Base-by-base conservation (phyloP, 768 basidiomycete genomes). In the Myochromella boudieri region DNA sequence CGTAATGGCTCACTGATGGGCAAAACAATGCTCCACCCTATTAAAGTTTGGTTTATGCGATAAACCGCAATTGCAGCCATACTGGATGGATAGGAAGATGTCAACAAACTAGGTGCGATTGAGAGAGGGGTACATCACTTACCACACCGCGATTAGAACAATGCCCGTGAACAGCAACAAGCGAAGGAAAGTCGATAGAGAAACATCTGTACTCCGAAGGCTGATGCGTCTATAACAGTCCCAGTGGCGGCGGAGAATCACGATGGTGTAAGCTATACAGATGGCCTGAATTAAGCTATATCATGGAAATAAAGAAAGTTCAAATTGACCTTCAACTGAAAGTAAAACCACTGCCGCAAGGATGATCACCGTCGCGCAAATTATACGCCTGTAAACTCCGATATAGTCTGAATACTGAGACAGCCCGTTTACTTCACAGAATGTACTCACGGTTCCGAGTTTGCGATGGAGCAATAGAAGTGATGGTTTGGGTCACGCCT, bases 131-230 rank as follows among this genome's bases (percentile, higher is more conserved):
- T 12, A 33, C 11, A 24, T 9, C 9, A 42, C 38, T 6, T 15
- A 42, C 39, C 51, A 34, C 27, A 42, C 38, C 27, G 26, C 40
- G 11, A 48, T 44, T 14, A 52, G 4, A 11, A 29, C 47, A 6
- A 52, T 42, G 4, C 54, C 14, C 12, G 52, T 50, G 26, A 56
- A 53, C 1, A 56, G n/a, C 15, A 31, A 17, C 14, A 58, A 48
- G n/a, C 59, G 59, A 36, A 60, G 43, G 17, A 58, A 34, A 51
- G 55, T 53, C 10, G 57, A 47, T 5, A 41, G 27, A 11, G 54
- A 50, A 8, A 60, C 38, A 11, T 34, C 43, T 12, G 38, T 17
- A 20, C 24, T 41, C 7, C 26, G 26, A 4, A 38, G 6, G 29
- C 46, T 44, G 9, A 27, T 10, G 4, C 28, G 18, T 22, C 46